Evolutionary conservation across 2,329 filamentous ascomycete species (phyloP), one percentile per base, ranked within the genome.

Genomic region (Neospermospora avenae): DNA sequence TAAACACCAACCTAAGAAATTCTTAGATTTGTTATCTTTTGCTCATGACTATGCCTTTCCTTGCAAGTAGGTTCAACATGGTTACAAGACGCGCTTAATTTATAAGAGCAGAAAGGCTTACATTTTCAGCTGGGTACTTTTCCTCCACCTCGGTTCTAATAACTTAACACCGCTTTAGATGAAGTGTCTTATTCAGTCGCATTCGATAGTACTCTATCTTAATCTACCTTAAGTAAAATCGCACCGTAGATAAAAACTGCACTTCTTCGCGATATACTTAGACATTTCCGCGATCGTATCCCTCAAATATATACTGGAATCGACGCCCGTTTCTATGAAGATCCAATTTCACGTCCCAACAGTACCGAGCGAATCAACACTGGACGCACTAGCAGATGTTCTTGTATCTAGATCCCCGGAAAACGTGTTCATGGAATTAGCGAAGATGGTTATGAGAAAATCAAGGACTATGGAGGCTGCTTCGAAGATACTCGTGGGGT

Each of bases 321-420:
- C 73, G 0, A 77, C 77, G 2, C 73, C 73, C 16, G 75, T 75
- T 62, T 77, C 75, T 44, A 72, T 70, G 13, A 74, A 68, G 1
- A 82, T 72, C 79, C 80, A 82, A 63, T 77, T 81, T n/a, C 80
- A 75, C 7, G 82, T 71, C 11, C 77, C 78, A n/a, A 83, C 78
- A 1, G 80, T 80, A 4, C 81, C 77, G 7, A 83, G 73, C 0
- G 79, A 81, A 69, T 83, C 81, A 6, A 83, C 77, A 0, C 80
- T 81, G 55, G 80, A 81, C 11, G 56, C 35, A 52, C 51, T 58
- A 14, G 56, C 56, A 2, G 56, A 67, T 37, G 70, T 68, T 1
- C 61, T 63, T 13, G 64, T 58, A 51, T 68, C 64, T 11, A 74
- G 63, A n/a, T 71, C 67, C 5, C 65, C 62, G 4, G 61, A 63